A percentile compares a stretch with the other conserved stretches of the same genome.
These are phyloP conservation scores for Apiospora marii DNA, from an alignment of 2,329 filamentous ascomycete species.

Conservation along the genomic window DNA sequence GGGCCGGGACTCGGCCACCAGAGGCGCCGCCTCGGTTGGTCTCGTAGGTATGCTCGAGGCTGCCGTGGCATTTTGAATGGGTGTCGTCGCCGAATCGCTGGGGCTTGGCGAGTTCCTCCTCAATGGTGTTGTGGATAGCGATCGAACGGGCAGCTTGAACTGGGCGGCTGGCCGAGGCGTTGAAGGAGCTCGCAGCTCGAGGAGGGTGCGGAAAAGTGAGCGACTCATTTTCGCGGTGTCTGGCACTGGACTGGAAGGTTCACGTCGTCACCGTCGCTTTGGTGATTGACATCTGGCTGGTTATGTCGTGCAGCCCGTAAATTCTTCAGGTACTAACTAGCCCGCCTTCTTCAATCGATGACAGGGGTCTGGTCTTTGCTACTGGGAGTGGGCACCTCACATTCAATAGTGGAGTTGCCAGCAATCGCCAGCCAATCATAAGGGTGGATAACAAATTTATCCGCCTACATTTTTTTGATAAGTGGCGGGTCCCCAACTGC, in stretches of 20 bases:
- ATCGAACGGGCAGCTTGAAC: slow-evolving; percentile 34
- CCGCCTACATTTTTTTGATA: slow-evolving; percentile 22
- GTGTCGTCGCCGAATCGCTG: slow-evolving; percentile 25
- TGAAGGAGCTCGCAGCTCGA: slow-evolving; percentile 63
- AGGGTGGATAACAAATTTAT: neutral
- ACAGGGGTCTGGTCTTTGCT: neutral
- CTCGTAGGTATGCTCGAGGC: neutral
- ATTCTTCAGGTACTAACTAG: neutral
- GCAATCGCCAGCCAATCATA: neutral
- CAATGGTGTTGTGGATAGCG: slow-evolving; percentile 36
- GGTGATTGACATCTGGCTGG: neutral
- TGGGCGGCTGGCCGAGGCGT: slow-evolving; percentile 54
- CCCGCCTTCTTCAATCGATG: neutral
- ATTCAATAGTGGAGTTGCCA: no score
- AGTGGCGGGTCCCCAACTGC: neutral
- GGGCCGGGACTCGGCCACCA: slow-evolving; percentile 24
- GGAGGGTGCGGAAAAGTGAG: slow-evolving; percentile 67
- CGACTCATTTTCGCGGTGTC: slow-evolving; percentile 57
- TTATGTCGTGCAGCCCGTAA: neutral
- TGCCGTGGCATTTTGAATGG: slow-evolving; percentile 27
- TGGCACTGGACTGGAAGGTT: neutral
- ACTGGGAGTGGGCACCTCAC: neutral
- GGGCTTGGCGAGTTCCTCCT: neutral
- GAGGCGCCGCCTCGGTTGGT: slow-evolving; percentile 18
- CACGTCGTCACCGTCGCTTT: slow-evolving; percentile 1